These are phyloP conservation scores for Russula emetica DNA, from an alignment of 768 basidiomycete species.

Conservation along the genomic window DNA sequence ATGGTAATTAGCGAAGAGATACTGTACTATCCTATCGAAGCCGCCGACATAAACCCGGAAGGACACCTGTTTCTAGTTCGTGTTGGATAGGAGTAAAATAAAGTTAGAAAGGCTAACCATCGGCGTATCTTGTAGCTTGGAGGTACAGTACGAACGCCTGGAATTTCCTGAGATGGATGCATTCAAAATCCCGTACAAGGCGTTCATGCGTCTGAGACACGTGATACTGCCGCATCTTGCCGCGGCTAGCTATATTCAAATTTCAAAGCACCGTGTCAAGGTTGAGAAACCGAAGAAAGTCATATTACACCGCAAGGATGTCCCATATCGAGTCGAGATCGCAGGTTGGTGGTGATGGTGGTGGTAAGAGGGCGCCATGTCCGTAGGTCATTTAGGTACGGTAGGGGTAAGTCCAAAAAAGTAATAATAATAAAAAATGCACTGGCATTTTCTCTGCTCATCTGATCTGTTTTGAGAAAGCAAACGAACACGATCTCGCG, in stretches of 20 bases:
- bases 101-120: slow-evolving; percentile 3
- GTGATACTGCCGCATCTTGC: slow-evolving; percentile 3
- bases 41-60: background rate
- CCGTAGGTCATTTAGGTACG: background rate
- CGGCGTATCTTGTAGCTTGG: background rate
- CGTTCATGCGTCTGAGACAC: background rate
- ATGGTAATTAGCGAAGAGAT: background rate
- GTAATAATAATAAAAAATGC: background rate
- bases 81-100: background rate
- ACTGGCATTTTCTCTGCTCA: background rate
- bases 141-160: background rate
- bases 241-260: background rate
- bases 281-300: background rate
- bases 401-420: background rate
- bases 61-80: background rate
- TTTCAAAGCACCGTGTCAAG: background rate
- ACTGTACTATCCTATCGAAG: background rate
- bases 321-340: background rate
- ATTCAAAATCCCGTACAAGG: background rate
- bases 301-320: background rate
- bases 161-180: background rate
- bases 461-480: background rate
- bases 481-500: background rate
- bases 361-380: background rate
- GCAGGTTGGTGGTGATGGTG: background rate